Evolutionary conservation across 306 rosid genomes (phyloP), one percentile per base, ranked within the genome.

Genomic region (Prosopis cineraria): DNA sequence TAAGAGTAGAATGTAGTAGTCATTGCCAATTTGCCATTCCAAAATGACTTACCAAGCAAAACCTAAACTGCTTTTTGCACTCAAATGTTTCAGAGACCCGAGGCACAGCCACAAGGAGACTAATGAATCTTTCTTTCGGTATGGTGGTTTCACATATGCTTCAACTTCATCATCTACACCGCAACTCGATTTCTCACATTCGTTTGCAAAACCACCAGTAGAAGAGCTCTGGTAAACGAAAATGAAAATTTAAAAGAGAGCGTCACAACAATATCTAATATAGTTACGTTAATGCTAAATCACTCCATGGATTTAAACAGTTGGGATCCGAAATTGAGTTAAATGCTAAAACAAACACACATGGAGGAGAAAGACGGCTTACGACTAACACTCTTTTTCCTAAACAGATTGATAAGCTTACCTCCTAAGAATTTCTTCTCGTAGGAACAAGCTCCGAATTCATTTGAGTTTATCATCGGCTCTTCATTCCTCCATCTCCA

Each of bases 41-140:
- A 88, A 85, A 91, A 78, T 88, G 93, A 91, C 98, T 80, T 80
- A 83, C 84, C 92, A 87, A 70, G 85, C 65, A 81, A 84, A 84
- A 79, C 78, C 86, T 78, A 80, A 86, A 74, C 83, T 12, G 79
- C 60, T 20, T 25, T 68, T 39, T 53, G 11, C 50, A 59, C 33
- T 22, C 29, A 58, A 58, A 39, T 78, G 67, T 40, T 68, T 41
- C 55, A 6, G 47, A 16, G 33, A 65, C 64, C 12, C 55, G 39
- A 19, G 45, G 19, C 68, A 33, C 58, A 1, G 25, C 43, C 30
- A 40, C 56, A 37, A 29, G 45, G 31, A 47, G 27, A 60, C 24
- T 36, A 70, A 29, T 63, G 33, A 74, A 43, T 31, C 48, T 70
- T 3, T 66, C 31, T 34, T 47, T 62, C 72, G 39, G 58, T 69